Percentiles rank a stretch among this genome's conserved stretches.
Conservation (phyloP, 1,139 yeast species). For the Sugiyamaella grinbergsii region DNA sequence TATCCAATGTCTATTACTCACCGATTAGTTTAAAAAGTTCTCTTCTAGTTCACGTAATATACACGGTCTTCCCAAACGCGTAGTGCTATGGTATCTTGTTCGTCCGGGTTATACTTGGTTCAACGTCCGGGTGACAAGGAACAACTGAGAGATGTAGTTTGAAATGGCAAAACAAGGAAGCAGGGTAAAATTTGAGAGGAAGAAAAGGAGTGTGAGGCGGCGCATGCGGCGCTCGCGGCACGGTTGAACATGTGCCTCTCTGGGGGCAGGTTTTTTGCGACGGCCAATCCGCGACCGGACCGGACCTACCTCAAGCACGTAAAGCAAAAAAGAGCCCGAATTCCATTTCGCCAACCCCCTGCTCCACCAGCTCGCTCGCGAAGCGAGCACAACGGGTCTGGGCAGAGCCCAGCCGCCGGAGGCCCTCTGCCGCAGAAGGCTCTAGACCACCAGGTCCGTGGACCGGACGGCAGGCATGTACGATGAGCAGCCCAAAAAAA, state of each 20-base stretch:
- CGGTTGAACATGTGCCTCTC: background rate
- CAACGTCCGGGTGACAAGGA: conserved; percentile 13
- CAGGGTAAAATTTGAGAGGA: conserved; percentile 13
- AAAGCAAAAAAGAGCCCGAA: no score
- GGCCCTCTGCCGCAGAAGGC: no score
- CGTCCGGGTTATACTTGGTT: conserved; percentile 16
- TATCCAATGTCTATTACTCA: background rate
- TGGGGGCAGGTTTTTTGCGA: background rate
- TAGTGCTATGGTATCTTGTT: background rate
- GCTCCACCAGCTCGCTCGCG: no score
- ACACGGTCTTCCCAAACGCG: conserved; percentile 6
- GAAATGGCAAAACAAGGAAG: conserved; percentile 3
- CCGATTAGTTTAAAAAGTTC: background rate
- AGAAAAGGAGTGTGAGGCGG: background rate
- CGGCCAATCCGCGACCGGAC: no score
- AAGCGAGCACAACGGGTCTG: no score
- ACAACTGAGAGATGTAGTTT: background rate
- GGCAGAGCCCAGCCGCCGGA: no score
- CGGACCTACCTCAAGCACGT: no score
- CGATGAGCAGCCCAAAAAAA: no score
- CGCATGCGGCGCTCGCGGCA: background rate
- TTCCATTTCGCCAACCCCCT: no score
- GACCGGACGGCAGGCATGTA: background rate
- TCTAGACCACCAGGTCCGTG: background rate
- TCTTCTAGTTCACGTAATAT: conserved; percentile 3